Base-by-base conservation (phyloP, 1,284 basidiomycete genomes). In the Cryptococcus amylolentus region DNA sequence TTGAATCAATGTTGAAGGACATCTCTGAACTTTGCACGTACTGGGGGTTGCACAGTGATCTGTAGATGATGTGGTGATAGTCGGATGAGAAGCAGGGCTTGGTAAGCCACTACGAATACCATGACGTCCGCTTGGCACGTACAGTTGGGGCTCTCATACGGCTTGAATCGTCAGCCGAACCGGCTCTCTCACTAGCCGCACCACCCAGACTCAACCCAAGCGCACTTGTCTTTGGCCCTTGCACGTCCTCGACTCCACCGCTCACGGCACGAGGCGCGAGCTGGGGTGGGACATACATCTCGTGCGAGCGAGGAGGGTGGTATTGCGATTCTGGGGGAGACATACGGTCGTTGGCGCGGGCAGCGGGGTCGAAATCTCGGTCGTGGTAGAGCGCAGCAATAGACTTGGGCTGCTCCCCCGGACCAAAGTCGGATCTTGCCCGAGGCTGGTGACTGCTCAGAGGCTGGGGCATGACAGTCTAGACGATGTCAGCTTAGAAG, bases 21-120 rank as follows among this genome's bases (percentile, higher is more conserved):
- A 28, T 41, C 28, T 39, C 23, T 10, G 38, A 52, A 51, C 13
- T 41, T 44, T 41, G 48, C 28, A 68, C 70, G 51, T 51, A 72
- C 70, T 20, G 70, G 70, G 56, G 70, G 67, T 55, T 72, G 70
- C 18, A 72, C 53, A 9, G 55, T 72, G 46, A 72, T 72, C 70
- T 72, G 51, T 28, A 20, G 35, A 23, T 26, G 12, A 46, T 13
- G 31, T 14, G 40, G 23, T 14, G 20, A 46, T 18, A 14, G 28
- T 12, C 12, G 42, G 45, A n/a, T 20, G 20, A 40, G 23, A 23
- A 49, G 31, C 31, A 10, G 51, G 45, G 56, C 54, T 20, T 45
- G 28, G 44, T 57, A 45, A 51, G 52, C 49, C 51, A 26, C 37
- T 35, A 66, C 28, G 51, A 53, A 55, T 70, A 68, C 66, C 66